phyloP scores from a whole-genome alignment of 2,329 filamentous ascomycete species.

The Aspergillus puulaauensis region DNA sequence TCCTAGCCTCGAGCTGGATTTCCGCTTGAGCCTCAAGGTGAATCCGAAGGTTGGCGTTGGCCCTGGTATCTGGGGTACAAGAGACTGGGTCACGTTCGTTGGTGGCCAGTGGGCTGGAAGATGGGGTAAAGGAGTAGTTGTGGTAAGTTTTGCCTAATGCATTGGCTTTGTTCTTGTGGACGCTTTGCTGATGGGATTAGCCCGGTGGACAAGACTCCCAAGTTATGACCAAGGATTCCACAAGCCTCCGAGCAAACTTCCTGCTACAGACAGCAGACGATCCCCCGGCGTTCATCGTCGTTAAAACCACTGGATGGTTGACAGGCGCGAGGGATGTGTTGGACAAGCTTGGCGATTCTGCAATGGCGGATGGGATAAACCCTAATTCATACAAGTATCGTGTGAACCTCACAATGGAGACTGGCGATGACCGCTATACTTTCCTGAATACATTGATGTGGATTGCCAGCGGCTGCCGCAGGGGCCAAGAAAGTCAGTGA shows the following conservation, averaged over 20 bases:
- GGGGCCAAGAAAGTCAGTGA: constrained; percentile 45
- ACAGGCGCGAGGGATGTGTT: constrained; percentile 50
- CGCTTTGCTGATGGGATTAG: constrained; percentile 26
- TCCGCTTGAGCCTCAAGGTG: constrained; percentile 54
- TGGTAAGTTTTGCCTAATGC: constrained; percentile 37
- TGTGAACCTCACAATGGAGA: constrained; percentile 49
- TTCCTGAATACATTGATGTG: constrained; percentile 53
- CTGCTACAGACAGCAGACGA: constrained; percentile 53
- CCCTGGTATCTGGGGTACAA: constrained; percentile 48
- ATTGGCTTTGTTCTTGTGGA: neutral
- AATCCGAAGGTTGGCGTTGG: constrained; percentile 52
- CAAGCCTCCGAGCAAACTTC: constrained; percentile 46
- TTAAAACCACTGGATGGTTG: constrained; percentile 49
- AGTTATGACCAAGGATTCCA: constrained; percentile 49
- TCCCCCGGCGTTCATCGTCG: constrained; percentile 50
- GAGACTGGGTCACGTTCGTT: constrained; percentile 53
- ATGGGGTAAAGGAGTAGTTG: constrained; percentile 53
- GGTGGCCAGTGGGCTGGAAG: constrained; percentile 53
- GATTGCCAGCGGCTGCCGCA: constrained; percentile 50
- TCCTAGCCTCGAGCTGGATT: constrained; percentile 51
- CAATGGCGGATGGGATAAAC: constrained; percentile 47
- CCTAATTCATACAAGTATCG: constrained; percentile 52
- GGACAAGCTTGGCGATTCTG: constrained; percentile 48
- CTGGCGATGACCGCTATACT: constrained; percentile 50
- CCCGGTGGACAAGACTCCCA: constrained; percentile 53